phyloP scores from a whole-genome alignment of 2,329 filamentous ascomycete species.

The Exutisphaerella laricina region DNA sequence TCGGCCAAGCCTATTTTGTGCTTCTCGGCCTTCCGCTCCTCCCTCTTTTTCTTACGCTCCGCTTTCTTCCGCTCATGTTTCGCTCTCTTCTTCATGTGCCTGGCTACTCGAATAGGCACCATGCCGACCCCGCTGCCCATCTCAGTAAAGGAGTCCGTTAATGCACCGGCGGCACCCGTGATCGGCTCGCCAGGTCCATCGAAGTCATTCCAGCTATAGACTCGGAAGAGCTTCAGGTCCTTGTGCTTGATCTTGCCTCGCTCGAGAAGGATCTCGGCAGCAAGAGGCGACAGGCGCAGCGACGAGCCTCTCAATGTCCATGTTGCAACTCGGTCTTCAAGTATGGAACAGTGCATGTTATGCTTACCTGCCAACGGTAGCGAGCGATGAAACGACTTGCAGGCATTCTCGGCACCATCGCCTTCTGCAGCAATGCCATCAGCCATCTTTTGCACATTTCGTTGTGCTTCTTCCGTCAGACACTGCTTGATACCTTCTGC shows the following conservation, averaged over 20 bases:
- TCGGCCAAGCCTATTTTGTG: slow-evolving; percentile 9
- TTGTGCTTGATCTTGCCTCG: slow-evolving; percentile 59
- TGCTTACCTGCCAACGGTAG: slow-evolving; percentile 44
- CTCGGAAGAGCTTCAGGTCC: slow-evolving; percentile 56
- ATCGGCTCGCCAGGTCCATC: slow-evolving; percentile 69
- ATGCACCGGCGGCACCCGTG: slow-evolving; percentile 58
- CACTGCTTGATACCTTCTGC: slow-evolving; percentile 66
- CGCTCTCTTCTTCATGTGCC: slow-evolving; percentile 51
- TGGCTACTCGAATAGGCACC: slow-evolving; percentile 58
- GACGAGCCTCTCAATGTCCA: slow-evolving; percentile 61
- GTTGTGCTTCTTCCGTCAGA: slow-evolving; percentile 55
- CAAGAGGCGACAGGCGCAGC: slow-evolving; percentile 57
- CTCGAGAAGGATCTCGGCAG: slow-evolving; percentile 59
- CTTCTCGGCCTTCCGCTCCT: slow-evolving; percentile 23
- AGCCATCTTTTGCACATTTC: slow-evolving; percentile 56
- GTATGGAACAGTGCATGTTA: slow-evolving; percentile 61
- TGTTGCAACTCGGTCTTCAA: slow-evolving; percentile 57
- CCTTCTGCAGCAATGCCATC: slow-evolving; percentile 58
- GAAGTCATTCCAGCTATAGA: slow-evolving; percentile 69
- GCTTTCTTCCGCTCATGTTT: slow-evolving; percentile 48
- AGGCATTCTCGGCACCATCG: slow-evolving; percentile 65
- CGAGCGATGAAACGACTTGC: slow-evolving; percentile 59
- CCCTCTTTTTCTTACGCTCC: slow-evolving; percentile 29
- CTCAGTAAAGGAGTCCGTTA: slow-evolving; percentile 54
- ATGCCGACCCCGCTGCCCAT: slow-evolving; percentile 59